Percentiles rank a stretch among this genome's conserved stretches.
phyloP scores from a whole-genome alignment of 345 rosid genomes.

The Moringa oleifera region DNA sequence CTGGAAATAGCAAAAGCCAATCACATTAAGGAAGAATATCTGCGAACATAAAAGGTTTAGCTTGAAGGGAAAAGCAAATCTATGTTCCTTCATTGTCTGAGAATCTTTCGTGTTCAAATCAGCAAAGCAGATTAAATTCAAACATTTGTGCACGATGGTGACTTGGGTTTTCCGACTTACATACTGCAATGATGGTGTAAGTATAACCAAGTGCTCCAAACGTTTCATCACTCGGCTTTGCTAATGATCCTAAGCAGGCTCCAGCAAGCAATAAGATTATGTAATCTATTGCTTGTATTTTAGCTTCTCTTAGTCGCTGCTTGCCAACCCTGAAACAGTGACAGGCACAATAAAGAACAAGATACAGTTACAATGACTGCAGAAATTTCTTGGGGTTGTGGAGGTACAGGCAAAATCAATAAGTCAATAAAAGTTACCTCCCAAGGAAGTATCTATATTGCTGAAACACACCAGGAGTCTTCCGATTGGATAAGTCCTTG shows the following conservation, averaged over 20 bases:
- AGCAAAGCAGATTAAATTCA: conserved; percentile 1
- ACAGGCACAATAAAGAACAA: conserved; percentile 9
- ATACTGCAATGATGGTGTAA: conserved; percentile 85
- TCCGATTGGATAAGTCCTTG: conserved; percentile 60
- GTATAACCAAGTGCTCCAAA: conserved; percentile 77
- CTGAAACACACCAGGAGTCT: conserved; percentile 52
- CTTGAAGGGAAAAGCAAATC: not conserved
- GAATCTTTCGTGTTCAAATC: conserved; percentile 3
- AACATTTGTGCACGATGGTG: conserved; percentile 1
- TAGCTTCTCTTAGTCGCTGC: conserved; percentile 82
- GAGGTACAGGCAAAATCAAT: not conserved
- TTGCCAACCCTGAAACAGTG: conserved; percentile 59
- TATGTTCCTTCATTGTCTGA: not conserved
- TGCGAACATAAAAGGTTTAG: not conserved
- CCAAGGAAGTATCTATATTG: conserved; percentile 87
- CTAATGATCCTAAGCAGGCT: conserved; percentile 79
- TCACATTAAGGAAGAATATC: not conserved
- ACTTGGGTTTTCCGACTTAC: conserved; percentile 42
- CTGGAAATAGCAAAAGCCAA: conserved; percentile 33
- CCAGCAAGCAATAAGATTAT: conserved; percentile 90
- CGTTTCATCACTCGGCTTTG: conserved; percentile 52
- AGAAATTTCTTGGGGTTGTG: no score
- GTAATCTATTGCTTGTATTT: conserved; percentile 72
- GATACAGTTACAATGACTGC: not conserved
- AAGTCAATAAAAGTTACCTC: conserved; percentile 41